Evolutionary conservation across 73 alveolate species (phyloP).

Genomic region (Paramecium octaurelia): DNA sequence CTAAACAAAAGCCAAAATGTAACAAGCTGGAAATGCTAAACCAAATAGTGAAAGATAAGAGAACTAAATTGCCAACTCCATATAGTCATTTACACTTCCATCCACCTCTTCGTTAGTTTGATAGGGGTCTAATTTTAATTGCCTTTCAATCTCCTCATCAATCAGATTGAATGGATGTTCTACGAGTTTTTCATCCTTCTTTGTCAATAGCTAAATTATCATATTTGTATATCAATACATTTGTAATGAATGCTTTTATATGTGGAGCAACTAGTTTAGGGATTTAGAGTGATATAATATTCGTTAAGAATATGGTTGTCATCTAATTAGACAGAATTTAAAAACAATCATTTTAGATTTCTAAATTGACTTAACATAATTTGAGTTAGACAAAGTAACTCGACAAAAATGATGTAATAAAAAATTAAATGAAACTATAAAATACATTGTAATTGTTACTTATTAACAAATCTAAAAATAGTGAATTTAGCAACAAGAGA

Average conservation of each 20-base stretch:
- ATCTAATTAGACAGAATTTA: slow-evolving; percentile 58
- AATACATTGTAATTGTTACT: background rate
- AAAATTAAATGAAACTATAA: slow-evolving; percentile 62
- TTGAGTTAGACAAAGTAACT: slow-evolving; percentile 10
- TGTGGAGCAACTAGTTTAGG: slow-evolving; percentile 59
- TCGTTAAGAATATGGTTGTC: slow-evolving; percentile 50
- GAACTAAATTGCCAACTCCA: slow-evolving; percentile 63
- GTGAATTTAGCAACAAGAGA: slow-evolving; percentile 64
- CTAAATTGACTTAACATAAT: background rate
- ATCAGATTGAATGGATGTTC: slow-evolving; percentile 41
- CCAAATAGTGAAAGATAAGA: slow-evolving; percentile 61
- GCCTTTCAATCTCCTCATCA: slow-evolving; percentile 46
- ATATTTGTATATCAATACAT: background rate
- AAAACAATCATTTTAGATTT: slow-evolving; percentile 30
- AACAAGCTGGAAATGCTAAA: slow-evolving; percentile 66
- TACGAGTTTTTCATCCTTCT: background rate
- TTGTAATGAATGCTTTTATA: background rate
- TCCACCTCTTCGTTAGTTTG: slow-evolving; percentile 56
- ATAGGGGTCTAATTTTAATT: slow-evolving; percentile 51
- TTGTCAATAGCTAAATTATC: background rate
- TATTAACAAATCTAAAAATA: slow-evolving; percentile 68
- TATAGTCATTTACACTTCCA: slow-evolving; percentile 68
- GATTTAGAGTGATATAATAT: slow-evolving; percentile 4
- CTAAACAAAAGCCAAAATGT: slow-evolving; percentile 39
- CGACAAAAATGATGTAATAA: slow-evolving; percentile 69